Percentiles rank a stretch among this genome's conserved stretches.
These are phyloP conservation scores for Aspergillus sparsus DNA, from an alignment of 495 filamentous ascomycete genomes.

Conservation along the genomic window DNA sequence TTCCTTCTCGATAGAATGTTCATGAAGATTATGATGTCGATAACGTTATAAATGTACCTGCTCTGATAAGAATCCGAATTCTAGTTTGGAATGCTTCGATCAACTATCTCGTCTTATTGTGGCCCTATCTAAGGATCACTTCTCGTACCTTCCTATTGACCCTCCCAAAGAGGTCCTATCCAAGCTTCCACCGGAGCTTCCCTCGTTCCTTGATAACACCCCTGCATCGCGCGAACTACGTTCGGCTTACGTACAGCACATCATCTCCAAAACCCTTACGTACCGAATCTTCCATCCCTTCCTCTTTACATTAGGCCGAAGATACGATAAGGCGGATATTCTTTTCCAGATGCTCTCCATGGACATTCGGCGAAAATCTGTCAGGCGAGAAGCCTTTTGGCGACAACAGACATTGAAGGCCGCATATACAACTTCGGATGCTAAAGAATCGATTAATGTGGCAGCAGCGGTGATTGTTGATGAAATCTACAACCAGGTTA, in stretches of 20 bases:
- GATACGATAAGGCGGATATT: constrained; percentile 63
- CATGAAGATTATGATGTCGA: constrained; percentile 36
- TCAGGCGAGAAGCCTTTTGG: constrained; percentile 64
- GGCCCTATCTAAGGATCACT: constrained; percentile 58
- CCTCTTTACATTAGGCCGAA: constrained; percentile 61
- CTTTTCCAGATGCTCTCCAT: constrained; percentile 63
- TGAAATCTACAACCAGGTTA: constrained; percentile 60
- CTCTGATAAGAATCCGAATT: constrained; percentile 45
- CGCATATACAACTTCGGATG: constrained; percentile 61
- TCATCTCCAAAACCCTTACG: constrained; percentile 59
- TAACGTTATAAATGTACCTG: constrained; percentile 43
- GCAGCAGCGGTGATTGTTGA: constrained; percentile 61
- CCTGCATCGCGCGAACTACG: constrained; percentile 56
- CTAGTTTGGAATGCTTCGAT: constrained; percentile 60
- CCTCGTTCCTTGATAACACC: constrained; percentile 56
- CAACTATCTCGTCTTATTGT: constrained; percentile 59
- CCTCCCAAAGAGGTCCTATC: constrained; percentile 54
- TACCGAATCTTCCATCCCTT: constrained; percentile 67
- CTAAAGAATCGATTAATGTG: constrained; percentile 62
- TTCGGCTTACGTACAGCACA: constrained; percentile 61
- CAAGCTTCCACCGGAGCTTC: constrained; percentile 56
- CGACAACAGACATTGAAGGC: constrained; percentile 64
- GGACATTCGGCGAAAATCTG: constrained; percentile 62
- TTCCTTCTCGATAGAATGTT: constrained; percentile 36
- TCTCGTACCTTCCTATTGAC: constrained; percentile 57